Evolutionary conservation across 2,329 filamentous ascomycete species (phyloP).

Genomic region (Pleomassaria siparia): DNA sequence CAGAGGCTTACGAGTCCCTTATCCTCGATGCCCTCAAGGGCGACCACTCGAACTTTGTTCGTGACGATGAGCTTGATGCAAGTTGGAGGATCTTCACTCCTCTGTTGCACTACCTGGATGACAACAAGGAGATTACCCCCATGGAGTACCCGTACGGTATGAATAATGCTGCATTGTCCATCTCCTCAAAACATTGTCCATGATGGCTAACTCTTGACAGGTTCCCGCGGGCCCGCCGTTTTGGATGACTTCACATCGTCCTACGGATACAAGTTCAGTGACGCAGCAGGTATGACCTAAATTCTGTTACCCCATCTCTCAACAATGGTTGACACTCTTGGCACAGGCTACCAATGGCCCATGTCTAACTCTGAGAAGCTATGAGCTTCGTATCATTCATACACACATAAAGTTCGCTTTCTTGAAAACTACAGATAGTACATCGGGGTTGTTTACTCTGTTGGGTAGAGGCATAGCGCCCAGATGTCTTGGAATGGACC

Average conservation of each 20-base stretch:
- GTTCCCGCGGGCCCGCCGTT: slow-evolving; percentile 92
- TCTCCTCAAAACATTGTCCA: slow-evolving; percentile 6
- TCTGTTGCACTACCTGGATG: slow-evolving; percentile 94
- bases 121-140: slow-evolving; percentile 98
- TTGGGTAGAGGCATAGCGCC: neutral
- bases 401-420: slow-evolving; percentile 14
- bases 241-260: slow-evolving; percentile 97
- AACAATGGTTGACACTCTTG: slow-evolving; percentile 17
- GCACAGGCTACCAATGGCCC: slow-evolving; percentile 44
- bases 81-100: slow-evolving; percentile 99
- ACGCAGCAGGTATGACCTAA: slow-evolving; percentile 68
- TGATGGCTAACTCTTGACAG: slow-evolving; percentile 52
- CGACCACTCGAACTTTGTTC: slow-evolving; percentile 93
- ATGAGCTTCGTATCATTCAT: slow-evolving; percentile 17
- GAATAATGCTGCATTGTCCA: slow-evolving; percentile 35
- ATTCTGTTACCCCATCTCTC: slow-evolving; percentile 6
- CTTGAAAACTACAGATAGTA: neutral
- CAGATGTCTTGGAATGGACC: neutral
- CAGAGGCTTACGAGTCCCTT: slow-evolving; percentile 96
- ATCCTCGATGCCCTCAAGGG: slow-evolving; percentile 98
- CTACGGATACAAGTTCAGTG: slow-evolving; percentile 98
- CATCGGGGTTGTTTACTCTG: neutral
- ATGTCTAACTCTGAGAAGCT: slow-evolving; percentile 41
- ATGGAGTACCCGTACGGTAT: slow-evolving; percentile 99
- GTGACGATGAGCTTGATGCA: slow-evolving; percentile 77